Base-by-base conservation (phyloP, 768 basidiomycete genomes). In the Suillus placidus region DNA sequence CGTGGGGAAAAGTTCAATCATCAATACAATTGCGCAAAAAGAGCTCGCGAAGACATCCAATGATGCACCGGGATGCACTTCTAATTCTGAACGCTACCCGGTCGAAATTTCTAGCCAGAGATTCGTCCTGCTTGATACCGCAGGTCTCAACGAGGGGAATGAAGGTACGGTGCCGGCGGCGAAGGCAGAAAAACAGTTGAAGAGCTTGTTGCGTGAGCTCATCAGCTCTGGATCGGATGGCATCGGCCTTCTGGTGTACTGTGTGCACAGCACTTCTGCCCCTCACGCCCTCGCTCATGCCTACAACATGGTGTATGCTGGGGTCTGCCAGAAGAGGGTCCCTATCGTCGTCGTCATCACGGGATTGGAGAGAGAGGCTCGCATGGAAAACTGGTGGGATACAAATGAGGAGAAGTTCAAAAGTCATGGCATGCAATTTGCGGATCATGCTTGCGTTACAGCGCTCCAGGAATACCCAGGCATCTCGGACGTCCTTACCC, bases 401-500 rank as follows among this genome's bases (percentile, higher is more conserved):
- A 71, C 65, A 64, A 83, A 83, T 42, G 71, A 78, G 13, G 68
- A 69, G n/a, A 67, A 66, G 6, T 70, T 84, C 60, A 64, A 69
- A 34, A 57, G 64, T 8, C 68, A 78, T 43, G 74, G 74, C 18
- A 77, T 83, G 68, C 66, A 71, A 12, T 81, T 81, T 32, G 69
- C 68, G 42, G 81, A 77, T 10, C 76, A 80, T 51, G 83, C 79
- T 1, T 84, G 82, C 69, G 74, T 83, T 68, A 82, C 81, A 45
- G 78, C 80, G 32, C 62, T 76, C 49, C 35, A 56, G 26, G 54
- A 16, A 0, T 51, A 75, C 43, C 3, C 7, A 14, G 73, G 14
- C 26, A 16, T 51, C 14, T 26, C 13, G 3, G 23, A 26, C 6
- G 23, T 47, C 10, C 3, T 14, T 16, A 51, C 23, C 5, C 32